A percentile compares a stretch with the other conserved stretches of the same genome.
phyloP scores from a whole-genome alignment of 2,329 filamentous ascomycete genomes.

The Aspergillus ochraceoroseus region DNA sequence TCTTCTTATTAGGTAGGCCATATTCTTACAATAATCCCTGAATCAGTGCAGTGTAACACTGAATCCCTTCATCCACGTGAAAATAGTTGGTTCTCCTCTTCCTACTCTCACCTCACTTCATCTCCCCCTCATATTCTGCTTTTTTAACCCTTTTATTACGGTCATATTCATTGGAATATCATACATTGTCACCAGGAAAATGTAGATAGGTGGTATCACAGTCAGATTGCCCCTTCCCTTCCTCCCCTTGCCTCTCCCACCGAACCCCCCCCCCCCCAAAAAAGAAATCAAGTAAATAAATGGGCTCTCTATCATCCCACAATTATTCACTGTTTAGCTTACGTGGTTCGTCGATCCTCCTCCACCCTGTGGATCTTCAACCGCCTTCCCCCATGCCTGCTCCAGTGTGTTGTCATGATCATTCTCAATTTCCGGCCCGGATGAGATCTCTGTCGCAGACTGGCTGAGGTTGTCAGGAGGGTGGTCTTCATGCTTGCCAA shows the following conservation, averaged over 20 bases:
- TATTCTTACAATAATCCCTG: too few relatives aligned
- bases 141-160: slow-evolving; percentile 5
- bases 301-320: background rate
- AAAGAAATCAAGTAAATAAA: too few relatives aligned
- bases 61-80: too few relatives aligned
- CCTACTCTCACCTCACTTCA: too few relatives aligned
- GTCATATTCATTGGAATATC: too few relatives aligned
- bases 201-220: slow-evolving; percentile 3
- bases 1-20: too few relatives aligned
- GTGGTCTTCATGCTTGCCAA: slow-evolving; percentile 19
- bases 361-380: slow-evolving; percentile 24
- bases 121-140: too few relatives aligned
- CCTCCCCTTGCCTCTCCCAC: too few relatives aligned
- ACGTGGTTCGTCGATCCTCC: slow-evolving; percentile 7
- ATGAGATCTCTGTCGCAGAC: background rate
- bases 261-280: too few relatives aligned
- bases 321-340: background rate
- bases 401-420: slow-evolving; percentile 35
- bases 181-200: too few relatives aligned
- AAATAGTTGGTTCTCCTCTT: too few relatives aligned
- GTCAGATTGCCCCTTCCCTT: slow-evolving; percentile 1
- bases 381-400: slow-evolving; percentile 37
- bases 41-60: too few relatives aligned
- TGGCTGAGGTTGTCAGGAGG: slow-evolving; percentile 9
- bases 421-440: slow-evolving; percentile 10